Percentiles rank a stretch among this genome's conserved stretches.
Conservation (phyloP, 371 early-diverging fungal species). For the Modicella reniformis region DNA sequence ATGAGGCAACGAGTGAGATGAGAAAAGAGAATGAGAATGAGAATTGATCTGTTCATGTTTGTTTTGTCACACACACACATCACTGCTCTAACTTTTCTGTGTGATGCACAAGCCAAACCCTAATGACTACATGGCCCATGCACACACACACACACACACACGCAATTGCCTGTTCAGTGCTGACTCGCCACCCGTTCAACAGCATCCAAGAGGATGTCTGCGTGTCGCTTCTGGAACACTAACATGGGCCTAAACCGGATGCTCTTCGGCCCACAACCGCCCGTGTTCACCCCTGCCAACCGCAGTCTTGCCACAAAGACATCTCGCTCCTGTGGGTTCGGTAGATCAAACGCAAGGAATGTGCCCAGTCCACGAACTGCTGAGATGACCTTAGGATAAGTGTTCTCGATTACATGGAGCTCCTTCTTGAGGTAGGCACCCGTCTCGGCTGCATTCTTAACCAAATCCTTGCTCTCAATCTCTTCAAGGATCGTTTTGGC, state of each 20-base stretch:
- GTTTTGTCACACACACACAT: too few species aligned
- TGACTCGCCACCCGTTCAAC: slow-evolving; percentile 55
- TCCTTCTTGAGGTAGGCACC: slow-evolving; percentile 67
- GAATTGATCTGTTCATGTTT: too few species aligned
- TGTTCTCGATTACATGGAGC: slow-evolving; percentile 56
- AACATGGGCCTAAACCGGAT: slow-evolving; percentile 80
- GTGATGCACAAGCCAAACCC: too few species aligned
- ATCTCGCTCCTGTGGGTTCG: slow-evolving; percentile 60
- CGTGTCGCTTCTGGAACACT: slow-evolving; percentile 75
- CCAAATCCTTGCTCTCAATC: slow-evolving; percentile 63
- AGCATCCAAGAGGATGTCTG: slow-evolving; percentile 73
- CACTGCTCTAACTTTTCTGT: too few species aligned
- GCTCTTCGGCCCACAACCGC: slow-evolving; percentile 73
- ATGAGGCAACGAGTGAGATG: not conserved
- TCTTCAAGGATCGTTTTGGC: slow-evolving; percentile 74
- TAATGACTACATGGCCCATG: not conserved
- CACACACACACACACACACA: not conserved
- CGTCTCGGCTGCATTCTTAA: slow-evolving; percentile 63
- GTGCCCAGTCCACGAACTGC: slow-evolving; percentile 75
- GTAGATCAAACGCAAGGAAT: slow-evolving; percentile 78
- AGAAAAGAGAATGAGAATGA: too few species aligned
- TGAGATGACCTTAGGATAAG: slow-evolving; percentile 54
- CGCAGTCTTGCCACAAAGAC: slow-evolving; percentile 68
- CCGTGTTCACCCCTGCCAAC: slow-evolving; percentile 74
- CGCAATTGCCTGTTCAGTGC: not conserved